Percentiles rank a stretch among this genome's conserved stretches.
Evolutionary conservation across 2,329 filamentous ascomycete genomes (phyloP).

Genomic region (Fusarium begoniae): DNA sequence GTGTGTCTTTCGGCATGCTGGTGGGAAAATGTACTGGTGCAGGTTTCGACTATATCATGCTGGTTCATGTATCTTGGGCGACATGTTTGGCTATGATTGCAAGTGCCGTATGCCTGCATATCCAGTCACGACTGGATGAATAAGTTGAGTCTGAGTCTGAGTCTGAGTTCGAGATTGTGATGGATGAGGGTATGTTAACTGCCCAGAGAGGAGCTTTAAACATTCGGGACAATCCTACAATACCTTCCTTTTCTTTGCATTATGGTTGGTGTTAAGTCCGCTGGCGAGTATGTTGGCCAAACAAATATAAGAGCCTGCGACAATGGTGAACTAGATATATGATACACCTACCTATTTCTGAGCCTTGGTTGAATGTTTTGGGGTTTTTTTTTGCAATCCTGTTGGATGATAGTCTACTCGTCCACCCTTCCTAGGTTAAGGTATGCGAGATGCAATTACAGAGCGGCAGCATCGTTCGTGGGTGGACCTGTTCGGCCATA

Average conservation of each 20-base stretch:
- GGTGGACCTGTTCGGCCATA: not conserved
- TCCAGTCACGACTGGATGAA: constrained; percentile 15
- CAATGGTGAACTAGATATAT: not conserved
- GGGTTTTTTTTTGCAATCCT: not conserved
- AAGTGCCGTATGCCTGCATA: constrained; percentile 19
- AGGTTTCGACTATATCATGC: constrained; percentile 34
- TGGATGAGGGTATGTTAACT: constrained; percentile 3
- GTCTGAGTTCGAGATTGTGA: not conserved
- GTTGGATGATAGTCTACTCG: not conserved
- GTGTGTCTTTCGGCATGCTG: constrained; percentile 28
- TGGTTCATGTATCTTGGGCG: constrained; percentile 41
- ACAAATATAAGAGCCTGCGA: not conserved
- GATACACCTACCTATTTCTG: not conserved
- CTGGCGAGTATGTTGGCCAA: not conserved
- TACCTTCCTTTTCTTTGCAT: not conserved
- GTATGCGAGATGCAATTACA: not conserved
- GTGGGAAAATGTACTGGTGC: constrained; percentile 29
- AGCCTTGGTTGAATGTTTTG: not conserved
- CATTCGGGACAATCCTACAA: not conserved
- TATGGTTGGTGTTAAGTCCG: not conserved
- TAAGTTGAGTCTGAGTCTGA: not conserved
- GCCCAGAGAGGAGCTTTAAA: not conserved
- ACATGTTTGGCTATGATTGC: constrained; percentile 39
- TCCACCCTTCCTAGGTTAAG: not conserved
- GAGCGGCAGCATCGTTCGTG: not conserved